Base-by-base conservation (phyloP, 2,329 filamentous ascomycete genomes). In the Neospermospora avenae region DNA sequence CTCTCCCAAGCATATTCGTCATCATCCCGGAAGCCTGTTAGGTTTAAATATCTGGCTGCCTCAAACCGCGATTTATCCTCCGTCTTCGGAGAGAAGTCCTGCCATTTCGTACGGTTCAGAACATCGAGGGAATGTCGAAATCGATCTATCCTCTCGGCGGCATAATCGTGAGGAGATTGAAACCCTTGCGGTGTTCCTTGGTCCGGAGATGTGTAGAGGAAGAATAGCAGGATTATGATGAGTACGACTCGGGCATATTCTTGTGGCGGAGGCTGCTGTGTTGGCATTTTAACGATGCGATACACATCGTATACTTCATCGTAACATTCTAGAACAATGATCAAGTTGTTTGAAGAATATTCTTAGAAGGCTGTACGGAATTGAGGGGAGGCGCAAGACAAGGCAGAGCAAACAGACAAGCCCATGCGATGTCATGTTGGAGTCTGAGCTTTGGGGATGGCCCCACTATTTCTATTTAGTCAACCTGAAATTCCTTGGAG, bases 1-100 rank as follows among this genome's bases (percentile, higher is more conserved):
- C 91, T 80, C 35, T 87, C 82, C 93, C 93, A 97, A 1, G 84
- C 87, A 73, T 90, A 91, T 4, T 83, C 85, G 74, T 96, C 89
- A 20, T 85, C 81, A 49, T 84, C 77, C 52, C 89, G 83, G 63
- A 96, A 86, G 0, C 93, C 93, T 2, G 90, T 90, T 55, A 96
- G 77, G 67, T 91, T 91, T 61, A 92, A 75, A 63, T 81, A 86
- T 24, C 74, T 77, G 11, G 56, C 64, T 42, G 69, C 63, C 28
- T 67, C 66, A 35, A 58, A 57, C 3, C 48, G 28, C 13, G 59
- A 70, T 24, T 66, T 67, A 56, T 64, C 63, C 42, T 65, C 68
- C 42, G 65, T 60, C 10, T 68, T 71, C 11, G 84, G 84, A 16
- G 74, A 67, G 70, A 88, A 87, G 71, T 86, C 84, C 53, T 81